phyloP scores from a whole-genome alignment of 2,329 filamentous ascomycete genomes.

The Verticillium klebahnii region DNA sequence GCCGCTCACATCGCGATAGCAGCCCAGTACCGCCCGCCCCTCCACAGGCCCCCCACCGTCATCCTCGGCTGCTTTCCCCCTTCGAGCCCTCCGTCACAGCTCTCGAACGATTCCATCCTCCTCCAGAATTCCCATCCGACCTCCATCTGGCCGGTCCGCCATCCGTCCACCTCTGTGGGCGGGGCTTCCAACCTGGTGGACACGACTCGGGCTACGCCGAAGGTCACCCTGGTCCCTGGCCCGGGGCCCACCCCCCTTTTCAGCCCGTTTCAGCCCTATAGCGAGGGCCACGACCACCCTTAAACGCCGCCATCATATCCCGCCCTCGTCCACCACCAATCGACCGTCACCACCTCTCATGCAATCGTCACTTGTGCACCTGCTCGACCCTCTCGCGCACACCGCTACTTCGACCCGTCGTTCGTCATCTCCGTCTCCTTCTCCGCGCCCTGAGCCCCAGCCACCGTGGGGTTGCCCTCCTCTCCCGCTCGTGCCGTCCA shows the following conservation, averaged over 20 bases:
- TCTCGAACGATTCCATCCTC: not conserved
- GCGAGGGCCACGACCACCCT: not conserved
- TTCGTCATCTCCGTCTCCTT: not conserved
- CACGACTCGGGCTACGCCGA: not conserved
- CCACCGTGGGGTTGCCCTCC: not conserved
- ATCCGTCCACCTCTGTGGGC: not conserved
- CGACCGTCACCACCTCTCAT: not conserved
- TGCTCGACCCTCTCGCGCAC: not conserved
- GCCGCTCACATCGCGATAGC: not conserved
- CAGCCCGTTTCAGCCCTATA: not conserved
- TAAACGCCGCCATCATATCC: not conserved
- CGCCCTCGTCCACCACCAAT: not conserved
- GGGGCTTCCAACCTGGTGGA: not conserved
- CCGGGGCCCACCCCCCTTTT: not conserved
- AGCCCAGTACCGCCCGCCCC: not conserved
- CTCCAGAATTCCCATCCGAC: not conserved
- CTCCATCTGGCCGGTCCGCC: not conserved
- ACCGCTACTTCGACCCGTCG: not conserved
- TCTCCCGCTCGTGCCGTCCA: too few relatives aligned
- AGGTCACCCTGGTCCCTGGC: not conserved
- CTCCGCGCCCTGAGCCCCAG: not conserved
- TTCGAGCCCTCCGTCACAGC: not conserved
- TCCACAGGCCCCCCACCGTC: not conserved
- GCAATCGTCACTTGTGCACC: not conserved
- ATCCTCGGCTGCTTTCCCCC: not conserved